A percentile compares a stretch with the other conserved stretches of the same genome.
Conservation (phyloP, 257 asterid genomes). For the Solanum habrochaites region DNA sequence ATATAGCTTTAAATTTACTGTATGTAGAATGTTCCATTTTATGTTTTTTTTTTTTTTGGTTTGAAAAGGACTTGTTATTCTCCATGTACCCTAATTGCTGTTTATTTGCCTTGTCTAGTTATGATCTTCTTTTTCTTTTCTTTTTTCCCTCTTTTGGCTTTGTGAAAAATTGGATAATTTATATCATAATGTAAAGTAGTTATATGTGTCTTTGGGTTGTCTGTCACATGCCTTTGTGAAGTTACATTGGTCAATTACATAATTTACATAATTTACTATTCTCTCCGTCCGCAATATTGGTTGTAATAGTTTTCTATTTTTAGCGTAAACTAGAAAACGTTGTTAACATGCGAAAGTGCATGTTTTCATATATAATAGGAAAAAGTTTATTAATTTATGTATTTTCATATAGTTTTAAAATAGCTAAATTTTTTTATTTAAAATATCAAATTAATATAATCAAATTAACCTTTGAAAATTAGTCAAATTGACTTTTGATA, state of each 20-base stretch:
- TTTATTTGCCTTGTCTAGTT: neutral
- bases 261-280: neutral
- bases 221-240: neutral
- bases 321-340: too few relatives aligned
- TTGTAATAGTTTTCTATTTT: too few relatives aligned
- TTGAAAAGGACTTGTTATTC: neutral
- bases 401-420: too few relatives aligned
- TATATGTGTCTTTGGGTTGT: neutral
- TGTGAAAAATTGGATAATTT: neutral
- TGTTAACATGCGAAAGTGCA: too few relatives aligned
- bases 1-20: neutral
- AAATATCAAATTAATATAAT: too few relatives aligned
- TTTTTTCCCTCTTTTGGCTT: neutral
- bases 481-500: too few relatives aligned
- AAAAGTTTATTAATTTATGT: too few relatives aligned
- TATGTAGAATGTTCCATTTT: neutral
- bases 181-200: neutral
- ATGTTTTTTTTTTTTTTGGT: neutral
- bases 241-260: neutral
- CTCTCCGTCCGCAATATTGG: fast-evolving
- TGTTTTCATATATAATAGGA: too few relatives aligned
- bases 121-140: neutral
- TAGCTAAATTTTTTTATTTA: too few relatives aligned
- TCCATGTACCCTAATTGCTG: neutral
- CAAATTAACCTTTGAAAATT: too few relatives aligned